Percentiles rank a stretch among this genome's conserved stretches.
These are phyloP conservation scores for Ceriops decandra DNA, from an alignment of 345 rosid species.

Conservation along the genomic window DNA sequence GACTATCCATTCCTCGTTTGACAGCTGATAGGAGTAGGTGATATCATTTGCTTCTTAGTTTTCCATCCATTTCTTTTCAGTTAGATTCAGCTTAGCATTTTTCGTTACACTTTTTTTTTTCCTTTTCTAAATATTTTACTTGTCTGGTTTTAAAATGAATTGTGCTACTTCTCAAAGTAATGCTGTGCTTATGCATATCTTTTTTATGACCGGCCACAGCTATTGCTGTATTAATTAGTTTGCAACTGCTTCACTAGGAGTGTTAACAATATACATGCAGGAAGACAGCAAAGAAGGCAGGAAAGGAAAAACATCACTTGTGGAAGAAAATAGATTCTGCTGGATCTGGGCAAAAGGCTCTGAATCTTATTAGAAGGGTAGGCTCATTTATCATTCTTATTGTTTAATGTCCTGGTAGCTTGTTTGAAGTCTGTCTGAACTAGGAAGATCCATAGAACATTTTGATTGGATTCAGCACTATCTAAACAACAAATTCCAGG, in stretches of 20 bases:
- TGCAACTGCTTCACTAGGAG: conserved; percentile 12
- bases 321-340: conserved; percentile 81
- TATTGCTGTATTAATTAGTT: conserved; percentile 3
- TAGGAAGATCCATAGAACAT: not conserved
- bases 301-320: conserved; percentile 57
- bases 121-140: not conserved
- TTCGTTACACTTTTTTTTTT: not conserved
- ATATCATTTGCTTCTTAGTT: conserved; percentile 11
- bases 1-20: conserved; percentile 17
- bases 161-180: not conserved
- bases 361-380: conserved; percentile 64
- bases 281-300: conserved; percentile 38
- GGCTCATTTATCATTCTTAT: conserved; percentile 13
- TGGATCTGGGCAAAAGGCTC: conserved; percentile 77
- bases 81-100: not conserved
- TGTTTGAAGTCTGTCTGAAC: not conserved
- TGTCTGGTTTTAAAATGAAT: not conserved
- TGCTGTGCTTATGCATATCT: not conserved
- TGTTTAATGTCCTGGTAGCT: not conserved
- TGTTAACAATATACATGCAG: conserved; percentile 28
- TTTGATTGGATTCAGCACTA: not conserved
- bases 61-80: not conserved
- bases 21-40: conserved; percentile 37
- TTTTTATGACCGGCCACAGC: not conserved
- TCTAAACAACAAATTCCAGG: not conserved